phyloP scores from a whole-genome alignment of 2,329 filamentous ascomycete genomes.

The Xylaria arbuscula region DNA sequence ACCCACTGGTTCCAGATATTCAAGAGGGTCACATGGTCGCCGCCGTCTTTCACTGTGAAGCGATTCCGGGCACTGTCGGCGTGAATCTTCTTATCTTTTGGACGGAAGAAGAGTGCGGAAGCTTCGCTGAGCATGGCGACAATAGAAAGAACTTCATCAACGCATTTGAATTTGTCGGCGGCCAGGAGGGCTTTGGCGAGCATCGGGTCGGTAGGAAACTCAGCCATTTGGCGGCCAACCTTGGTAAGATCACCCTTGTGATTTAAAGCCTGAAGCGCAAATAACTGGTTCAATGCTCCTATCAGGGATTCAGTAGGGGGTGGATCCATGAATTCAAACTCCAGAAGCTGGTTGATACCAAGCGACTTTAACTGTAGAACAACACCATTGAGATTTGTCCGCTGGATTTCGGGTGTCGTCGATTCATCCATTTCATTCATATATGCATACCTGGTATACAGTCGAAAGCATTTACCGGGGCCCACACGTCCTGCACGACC shows the following conservation, averaged over 20 bases:
- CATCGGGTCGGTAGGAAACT: conserved; percentile 94
- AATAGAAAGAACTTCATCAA: conserved; percentile 90
- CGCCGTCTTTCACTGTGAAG: conserved; percentile 90
- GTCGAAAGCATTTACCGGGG: conserved; percentile 89
- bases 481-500: conserved; percentile 93
- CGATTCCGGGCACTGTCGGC: conserved; percentile 89
- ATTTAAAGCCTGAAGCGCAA: conserved; percentile 89
- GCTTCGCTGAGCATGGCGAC: conserved; percentile 95
- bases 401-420: conserved; percentile 91
- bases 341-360: conserved; percentile 89
- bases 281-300: conserved; percentile 87
- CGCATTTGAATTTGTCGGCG: conserved; percentile 89
- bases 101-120: conserved; percentile 89
- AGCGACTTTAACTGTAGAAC: conserved; percentile 89
- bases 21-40: conserved; percentile 87
- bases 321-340: conserved; percentile 97
- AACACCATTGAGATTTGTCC: conserved; percentile 86
- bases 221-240: conserved; percentile 91
- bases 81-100: conserved; percentile 97
- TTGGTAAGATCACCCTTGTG: conserved; percentile 90
- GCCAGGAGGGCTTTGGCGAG: conserved; percentile 89
- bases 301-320: conserved; percentile 91
- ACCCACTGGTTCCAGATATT: conserved; percentile 98
- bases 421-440: conserved; percentile 95
- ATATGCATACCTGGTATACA: conserved; percentile 94